Base-by-base conservation (phyloP, 495 filamentous ascomycete species). In the Beverwykella pulmonaria region DNA sequence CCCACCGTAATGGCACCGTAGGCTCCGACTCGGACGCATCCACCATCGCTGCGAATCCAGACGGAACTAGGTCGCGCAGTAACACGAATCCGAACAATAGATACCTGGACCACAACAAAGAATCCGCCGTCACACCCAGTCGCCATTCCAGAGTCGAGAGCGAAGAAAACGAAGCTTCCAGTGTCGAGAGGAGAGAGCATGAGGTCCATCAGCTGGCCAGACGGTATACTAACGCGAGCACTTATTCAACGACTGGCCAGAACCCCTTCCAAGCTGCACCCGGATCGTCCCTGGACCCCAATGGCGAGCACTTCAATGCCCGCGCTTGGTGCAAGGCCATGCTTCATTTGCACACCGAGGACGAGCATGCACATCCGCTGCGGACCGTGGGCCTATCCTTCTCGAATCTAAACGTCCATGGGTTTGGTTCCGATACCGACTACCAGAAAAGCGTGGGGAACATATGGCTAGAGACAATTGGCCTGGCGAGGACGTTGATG, bases 321-420 rank as follows among this genome's bases (percentile, higher is more conserved):
- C 79, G 85, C 54, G 79, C 83, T 61, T 88, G 85, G 85, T 77
- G 80, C 73, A 84, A 70, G 81, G 82, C 80, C 29, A 64, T 82
- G 53, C 74, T 82, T 54, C 71, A 76, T 49, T 44, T 79, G 12
- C 71, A 67, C 66, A 68, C 57, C 22, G 52, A 67, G 71, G 75
- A 75, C 67, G 53, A 69, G 27, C 47, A 72, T 8, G 60, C 50
- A n/a, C 23, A 46, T 36, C 76, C 76, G 0, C 59, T 64, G 17
- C 73, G 77, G 15, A 78, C 75, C 2, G 77, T 78, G 17, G 80
- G 80, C 47, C 70, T 81, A 23, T 75, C 80, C 5, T 82, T 80
- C 67, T 71, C 73, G 52, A 77, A 81, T 50, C 70, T 85, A 9
- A 82, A 76, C 58, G 83, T 81, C 22, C 77, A 79, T 60, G 83